Conservation (phyloP, 2,329 filamentous ascomycete genomes). For the Dactylonectria macrodidyma region DNA sequence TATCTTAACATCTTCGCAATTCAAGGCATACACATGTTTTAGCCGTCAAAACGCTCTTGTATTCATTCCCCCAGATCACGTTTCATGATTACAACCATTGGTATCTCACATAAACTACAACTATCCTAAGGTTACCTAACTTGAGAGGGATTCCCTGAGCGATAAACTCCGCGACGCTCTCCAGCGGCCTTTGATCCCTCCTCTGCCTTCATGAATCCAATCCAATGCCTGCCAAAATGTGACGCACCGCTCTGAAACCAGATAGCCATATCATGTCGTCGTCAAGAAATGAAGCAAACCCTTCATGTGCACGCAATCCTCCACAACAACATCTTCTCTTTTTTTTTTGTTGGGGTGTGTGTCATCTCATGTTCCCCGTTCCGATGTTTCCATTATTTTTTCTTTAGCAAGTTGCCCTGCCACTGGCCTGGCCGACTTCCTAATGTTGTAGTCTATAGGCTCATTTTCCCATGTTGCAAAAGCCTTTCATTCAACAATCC, state of each 20-base stretch:
- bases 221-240: constrained; percentile 43
- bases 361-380: constrained; percentile 24
- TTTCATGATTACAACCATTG: constrained; percentile 41
- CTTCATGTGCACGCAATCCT: constrained; percentile 39
- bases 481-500: constrained; percentile 28
- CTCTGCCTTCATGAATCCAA: constrained; percentile 39
- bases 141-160: constrained; percentile 30
- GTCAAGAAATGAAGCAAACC: constrained; percentile 47
- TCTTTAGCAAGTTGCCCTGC: constrained; percentile 29
- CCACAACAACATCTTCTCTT: constrained; percentile 25
- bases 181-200: constrained; percentile 28
- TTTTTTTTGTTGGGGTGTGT: constrained; percentile 35
- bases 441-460: constrained; percentile 38
- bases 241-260: constrained; percentile 48
- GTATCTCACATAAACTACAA: constrained; percentile 46
- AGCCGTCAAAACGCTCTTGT: constrained; percentile 7
- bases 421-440: constrained; percentile 28
- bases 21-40: background rate
- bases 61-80: constrained; percentile 26
- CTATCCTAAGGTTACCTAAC: constrained; percentile 44
- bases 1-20: background rate
- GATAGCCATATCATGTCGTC: constrained; percentile 51
- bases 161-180: constrained; percentile 25
- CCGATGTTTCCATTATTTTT: constrained; percentile 37
- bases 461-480: constrained; percentile 31